Evolutionary conservation across 768 basidiomycete species (phyloP).

Genomic region (Pisolithus orientalis): DNA sequence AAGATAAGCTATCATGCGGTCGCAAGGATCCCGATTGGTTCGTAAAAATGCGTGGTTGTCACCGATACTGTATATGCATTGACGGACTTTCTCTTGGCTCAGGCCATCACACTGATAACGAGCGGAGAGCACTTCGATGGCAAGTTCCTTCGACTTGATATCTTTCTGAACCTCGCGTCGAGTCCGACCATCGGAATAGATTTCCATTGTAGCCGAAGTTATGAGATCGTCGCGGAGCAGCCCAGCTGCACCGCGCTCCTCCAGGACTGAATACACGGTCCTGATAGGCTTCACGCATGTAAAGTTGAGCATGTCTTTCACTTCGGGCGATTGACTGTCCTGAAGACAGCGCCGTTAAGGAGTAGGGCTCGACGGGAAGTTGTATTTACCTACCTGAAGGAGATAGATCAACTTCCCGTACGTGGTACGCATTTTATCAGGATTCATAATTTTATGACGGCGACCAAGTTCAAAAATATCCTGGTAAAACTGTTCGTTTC

Average conservation of each 20-base stretch:
- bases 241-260: slow-evolving; percentile 55
- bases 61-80: slow-evolving; percentile 83
- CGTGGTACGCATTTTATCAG: slow-evolving; percentile 85
- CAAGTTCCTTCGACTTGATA: slow-evolving; percentile 79
- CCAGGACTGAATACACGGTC: slow-evolving; percentile 64
- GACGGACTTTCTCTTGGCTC: slow-evolving; percentile 59
- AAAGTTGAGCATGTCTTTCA: slow-evolving; percentile 74
- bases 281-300: slow-evolving; percentile 73
- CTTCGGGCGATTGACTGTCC: slow-evolving; percentile 84
- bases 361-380: background rate
- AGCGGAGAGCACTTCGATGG: slow-evolving; percentile 67
- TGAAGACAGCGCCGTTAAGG: slow-evolving; percentile 20
- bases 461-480: slow-evolving; percentile 76
- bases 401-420: slow-evolving; percentile 85
- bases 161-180: slow-evolving; percentile 79
- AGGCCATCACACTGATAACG: slow-evolving; percentile 57
- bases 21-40: slow-evolving; percentile 83
- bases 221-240: slow-evolving; percentile 75
- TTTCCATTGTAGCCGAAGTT: slow-evolving; percentile 74
- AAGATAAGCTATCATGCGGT: slow-evolving; percentile 72
- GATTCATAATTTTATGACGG: slow-evolving; percentile 88
- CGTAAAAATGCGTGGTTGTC: slow-evolving; percentile 88
- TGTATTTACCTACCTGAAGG: slow-evolving; percentile 50
- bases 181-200: slow-evolving; percentile 62
- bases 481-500: slow-evolving; percentile 77